Evolutionary conservation across 164 flowering plant species (phyloP).

Genomic region (Nymphaea colorata): DNA sequence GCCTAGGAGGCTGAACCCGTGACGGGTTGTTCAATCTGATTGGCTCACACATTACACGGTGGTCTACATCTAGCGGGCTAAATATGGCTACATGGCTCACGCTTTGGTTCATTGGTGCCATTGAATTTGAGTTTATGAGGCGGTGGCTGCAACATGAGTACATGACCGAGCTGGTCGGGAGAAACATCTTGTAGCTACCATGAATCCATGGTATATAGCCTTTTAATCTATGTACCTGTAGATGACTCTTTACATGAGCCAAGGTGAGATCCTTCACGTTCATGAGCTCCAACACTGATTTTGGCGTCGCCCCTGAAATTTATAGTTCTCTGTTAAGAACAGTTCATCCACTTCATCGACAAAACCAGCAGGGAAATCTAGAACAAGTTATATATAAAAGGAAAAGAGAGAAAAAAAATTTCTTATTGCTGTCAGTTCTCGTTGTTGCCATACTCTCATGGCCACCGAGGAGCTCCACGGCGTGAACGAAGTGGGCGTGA

Average conservation of each 20-base stretch:
- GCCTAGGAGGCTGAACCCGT: too few species aligned
- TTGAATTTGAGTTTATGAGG: too few species aligned
- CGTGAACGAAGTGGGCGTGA: slow-evolving; percentile 90
- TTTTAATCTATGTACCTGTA: slow-evolving; percentile 38
- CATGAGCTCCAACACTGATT: slow-evolving; percentile 84
- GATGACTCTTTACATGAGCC: slow-evolving; percentile 92
- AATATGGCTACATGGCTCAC: too few species aligned
- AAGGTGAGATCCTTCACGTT: slow-evolving; percentile 92
- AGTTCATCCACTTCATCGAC: background rate
- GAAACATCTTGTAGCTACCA: too few species aligned
- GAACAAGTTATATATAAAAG: background rate
- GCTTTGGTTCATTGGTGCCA: too few species aligned
- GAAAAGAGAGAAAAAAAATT: background rate
- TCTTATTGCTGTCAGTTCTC: background rate
- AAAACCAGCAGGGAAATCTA: background rate
- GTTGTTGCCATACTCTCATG: slow-evolving; percentile 61
- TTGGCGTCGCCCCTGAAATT: slow-evolving; percentile 79
- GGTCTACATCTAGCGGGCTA: too few species aligned
- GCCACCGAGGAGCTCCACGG: slow-evolving; percentile 95
- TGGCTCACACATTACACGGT: too few species aligned
- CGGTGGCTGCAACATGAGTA: too few species aligned
- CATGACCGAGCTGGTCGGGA: too few species aligned
- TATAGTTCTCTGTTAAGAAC: background rate
- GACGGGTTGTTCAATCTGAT: too few species aligned
- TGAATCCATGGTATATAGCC: too few species aligned